Conservation (phyloP, 2,329 filamentous ascomycete species). For the Trichoderma arundinaceum region DNA sequence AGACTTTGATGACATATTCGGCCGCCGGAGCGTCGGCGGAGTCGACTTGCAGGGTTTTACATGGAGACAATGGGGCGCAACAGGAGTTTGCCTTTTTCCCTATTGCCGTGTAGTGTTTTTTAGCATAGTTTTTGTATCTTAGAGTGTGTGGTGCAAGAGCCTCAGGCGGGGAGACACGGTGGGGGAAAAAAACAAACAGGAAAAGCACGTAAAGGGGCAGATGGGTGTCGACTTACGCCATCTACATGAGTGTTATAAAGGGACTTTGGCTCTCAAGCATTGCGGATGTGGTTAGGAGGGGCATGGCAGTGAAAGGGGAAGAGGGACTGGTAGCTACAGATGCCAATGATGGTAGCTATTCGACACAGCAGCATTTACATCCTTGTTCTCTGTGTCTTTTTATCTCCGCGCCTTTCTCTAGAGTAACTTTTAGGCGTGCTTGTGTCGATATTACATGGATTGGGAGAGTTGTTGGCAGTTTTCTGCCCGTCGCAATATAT, state of each 20-base stretch:
- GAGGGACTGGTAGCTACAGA: neutral
- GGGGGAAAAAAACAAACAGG: neutral
- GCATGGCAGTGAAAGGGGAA: neutral
- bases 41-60: neutral
- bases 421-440: too few species aligned
- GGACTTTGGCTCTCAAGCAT: neutral
- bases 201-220: neutral
- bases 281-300: neutral
- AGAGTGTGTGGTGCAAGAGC: constrained; percentile 13
- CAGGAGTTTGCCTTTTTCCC: constrained; percentile 18
- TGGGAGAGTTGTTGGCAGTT: too few species aligned
- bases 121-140: neutral
- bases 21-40: neutral
- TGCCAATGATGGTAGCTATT: neutral
- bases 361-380: neutral
- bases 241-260: too few species aligned
- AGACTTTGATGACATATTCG: neutral
- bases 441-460: too few species aligned
- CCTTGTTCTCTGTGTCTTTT: neutral
- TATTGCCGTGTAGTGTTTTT: constrained; percentile 12
- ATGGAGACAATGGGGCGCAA: constrained; percentile 14
- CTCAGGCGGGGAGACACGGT: neutral
- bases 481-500: too few species aligned
- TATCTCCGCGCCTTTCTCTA: neutral
- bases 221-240: too few species aligned